Conservation (phyloP, 2,329 filamentous ascomycete species). For the Phaeophleospora eucalypticola region DNA sequence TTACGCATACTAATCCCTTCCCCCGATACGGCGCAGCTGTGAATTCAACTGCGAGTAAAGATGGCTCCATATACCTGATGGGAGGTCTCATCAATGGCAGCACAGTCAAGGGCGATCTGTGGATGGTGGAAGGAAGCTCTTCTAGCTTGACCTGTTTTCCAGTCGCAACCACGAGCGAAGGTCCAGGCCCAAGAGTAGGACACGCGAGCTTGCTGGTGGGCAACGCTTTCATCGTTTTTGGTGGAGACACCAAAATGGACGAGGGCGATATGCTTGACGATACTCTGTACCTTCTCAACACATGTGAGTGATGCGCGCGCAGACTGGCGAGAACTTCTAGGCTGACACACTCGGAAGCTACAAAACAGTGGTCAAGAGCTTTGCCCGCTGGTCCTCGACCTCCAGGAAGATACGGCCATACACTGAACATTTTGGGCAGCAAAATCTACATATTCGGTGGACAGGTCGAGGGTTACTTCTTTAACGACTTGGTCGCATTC, state of each 20-base stretch:
- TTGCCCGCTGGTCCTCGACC: conserved; percentile 82
- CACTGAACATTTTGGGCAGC: conserved; percentile 90
- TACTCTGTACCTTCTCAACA: conserved; percentile 93
- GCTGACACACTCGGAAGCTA: conserved; percentile 57
- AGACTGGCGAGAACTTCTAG: neutral
- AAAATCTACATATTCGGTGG: conserved; percentile 98
- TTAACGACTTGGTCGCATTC: conserved; percentile 94
- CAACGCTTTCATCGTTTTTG: conserved; percentile 98
- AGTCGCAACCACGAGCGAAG: conserved; percentile 85
- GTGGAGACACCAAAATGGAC: conserved; percentile 95
- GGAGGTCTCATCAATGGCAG: conserved; percentile 91
- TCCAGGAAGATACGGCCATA: conserved; percentile 90
- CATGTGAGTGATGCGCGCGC: conserved; percentile 63
- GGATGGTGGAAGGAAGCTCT: conserved; percentile 81
- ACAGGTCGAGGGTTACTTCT: conserved; percentile 95
- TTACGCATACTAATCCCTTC: conserved; percentile 79
- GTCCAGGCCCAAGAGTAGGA: conserved; percentile 89
- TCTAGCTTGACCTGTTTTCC: conserved; percentile 87
- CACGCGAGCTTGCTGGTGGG: conserved; percentile 92
- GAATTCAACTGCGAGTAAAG: conserved; percentile 87
- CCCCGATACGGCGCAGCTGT: conserved; percentile 96
- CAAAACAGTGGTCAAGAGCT: conserved; percentile 94
- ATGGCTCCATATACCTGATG: conserved; percentile 97
- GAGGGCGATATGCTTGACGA: conserved; percentile 89
- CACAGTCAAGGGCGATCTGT: conserved; percentile 93